A percentile compares a stretch with the other conserved stretches of the same genome.
Conservation (phyloP, 306 rosid species). For the Ochetophila trinervis region DNA sequence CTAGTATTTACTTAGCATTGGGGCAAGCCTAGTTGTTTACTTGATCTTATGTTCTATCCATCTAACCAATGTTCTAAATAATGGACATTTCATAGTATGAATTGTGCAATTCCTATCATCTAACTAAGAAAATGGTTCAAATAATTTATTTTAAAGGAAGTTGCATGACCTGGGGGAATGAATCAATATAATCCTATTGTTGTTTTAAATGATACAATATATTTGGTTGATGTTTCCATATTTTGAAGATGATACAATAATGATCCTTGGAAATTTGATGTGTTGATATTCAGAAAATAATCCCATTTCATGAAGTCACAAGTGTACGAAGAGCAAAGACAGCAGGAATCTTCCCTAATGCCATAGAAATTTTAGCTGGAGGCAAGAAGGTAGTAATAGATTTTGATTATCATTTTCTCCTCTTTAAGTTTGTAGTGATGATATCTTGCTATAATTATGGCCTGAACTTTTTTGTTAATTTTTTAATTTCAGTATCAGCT, state of each 20-base stretch:
- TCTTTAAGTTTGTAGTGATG: constrained; percentile 19
- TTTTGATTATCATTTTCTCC: background rate
- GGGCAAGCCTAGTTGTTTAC: too few relatives aligned
- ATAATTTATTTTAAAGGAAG: too few relatives aligned
- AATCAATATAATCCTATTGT: too few relatives aligned
- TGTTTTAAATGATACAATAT: too few relatives aligned
- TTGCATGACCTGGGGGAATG: too few relatives aligned
- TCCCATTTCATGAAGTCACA: constrained; percentile 76
- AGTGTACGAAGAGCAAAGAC: constrained; percentile 84
- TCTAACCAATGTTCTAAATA: too few relatives aligned
- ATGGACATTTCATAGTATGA: too few relatives aligned
- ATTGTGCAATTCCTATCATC: too few relatives aligned
- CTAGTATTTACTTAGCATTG: too few relatives aligned
- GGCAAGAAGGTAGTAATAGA: constrained; percentile 59
- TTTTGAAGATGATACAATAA: background rate
- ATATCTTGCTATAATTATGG: constrained; percentile 16
- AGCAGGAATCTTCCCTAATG: constrained; percentile 95
- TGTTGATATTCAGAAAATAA: constrained; percentile 66
- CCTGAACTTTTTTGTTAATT: constrained; percentile 9
- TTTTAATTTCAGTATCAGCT: constrained; percentile 24
- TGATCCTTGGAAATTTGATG: constrained; percentile 13
- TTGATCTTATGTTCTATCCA: too few relatives aligned
- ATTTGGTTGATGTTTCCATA: background rate
- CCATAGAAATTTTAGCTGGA: constrained; percentile 76
- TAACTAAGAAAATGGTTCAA: too few relatives aligned